phyloP scores from a whole-genome alignment of 2,329 filamentous ascomycete species.

The Lecanicillium sp. region DNA sequence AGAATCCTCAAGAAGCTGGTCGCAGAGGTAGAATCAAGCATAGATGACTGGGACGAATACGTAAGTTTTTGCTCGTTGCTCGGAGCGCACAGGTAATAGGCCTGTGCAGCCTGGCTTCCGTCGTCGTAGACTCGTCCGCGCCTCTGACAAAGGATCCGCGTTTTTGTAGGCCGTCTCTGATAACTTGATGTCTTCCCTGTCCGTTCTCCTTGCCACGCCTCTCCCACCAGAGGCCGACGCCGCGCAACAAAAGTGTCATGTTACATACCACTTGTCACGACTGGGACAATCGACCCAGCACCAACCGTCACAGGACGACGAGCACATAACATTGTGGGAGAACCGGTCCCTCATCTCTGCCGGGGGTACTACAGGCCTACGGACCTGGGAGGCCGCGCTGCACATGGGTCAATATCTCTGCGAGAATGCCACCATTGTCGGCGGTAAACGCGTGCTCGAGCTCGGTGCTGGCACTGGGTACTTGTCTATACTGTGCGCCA shows the following conservation, averaged over 20 bases:
- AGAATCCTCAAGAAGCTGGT: constrained; percentile 68
- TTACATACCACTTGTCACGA: constrained; percentile 58
- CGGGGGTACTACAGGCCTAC: constrained; percentile 64
- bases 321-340: constrained; percentile 57
- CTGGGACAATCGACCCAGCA: neutral
- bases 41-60: constrained; percentile 78
- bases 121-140: constrained; percentile 2
- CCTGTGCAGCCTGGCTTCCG: neutral
- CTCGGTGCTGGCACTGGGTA: constrained; percentile 73
- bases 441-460: constrained; percentile 56
- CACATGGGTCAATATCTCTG: constrained; percentile 65
- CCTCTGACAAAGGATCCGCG: neutral
- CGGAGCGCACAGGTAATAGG: neutral
- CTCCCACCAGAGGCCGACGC: constrained; percentile 56
- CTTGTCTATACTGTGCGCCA: constrained; percentile 65
- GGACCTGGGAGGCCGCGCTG: constrained; percentile 76
- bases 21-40: constrained; percentile 61
- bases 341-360: constrained; percentile 61
- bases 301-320: neutral
- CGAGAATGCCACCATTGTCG: constrained; percentile 34
- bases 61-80: constrained; percentile 46
- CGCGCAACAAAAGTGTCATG: constrained; percentile 65
- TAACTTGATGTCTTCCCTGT: constrained; percentile 63
- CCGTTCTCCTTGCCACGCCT: constrained; percentile 54
- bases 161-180: constrained; percentile 76